Evolutionary conservation across 2,329 filamentous ascomycete species (phyloP), one percentile per base, ranked within the genome.

Genomic region (Xylaria sp.): DNA sequence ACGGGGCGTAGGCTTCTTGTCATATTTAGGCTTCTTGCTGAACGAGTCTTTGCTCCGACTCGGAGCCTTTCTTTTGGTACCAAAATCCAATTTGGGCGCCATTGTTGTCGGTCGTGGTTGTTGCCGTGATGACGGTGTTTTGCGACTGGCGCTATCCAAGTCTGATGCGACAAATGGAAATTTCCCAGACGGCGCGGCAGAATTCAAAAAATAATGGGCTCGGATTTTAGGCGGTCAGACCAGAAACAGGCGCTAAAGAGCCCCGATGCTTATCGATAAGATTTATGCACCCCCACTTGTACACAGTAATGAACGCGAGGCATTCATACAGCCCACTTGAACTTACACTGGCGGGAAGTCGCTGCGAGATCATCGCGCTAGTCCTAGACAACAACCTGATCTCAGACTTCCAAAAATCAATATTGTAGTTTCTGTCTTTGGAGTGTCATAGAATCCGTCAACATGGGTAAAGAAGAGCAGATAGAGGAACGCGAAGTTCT

Each of bases 401-500:
- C 30, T 23, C 19, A n/a, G 5, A 47, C 3, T 39, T 13, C 49
- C 48, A 10, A 48, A 2, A 4, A 3, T 53, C 23, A n/a, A n/a
- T 30, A 30, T 30, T 30, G 23, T 30, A 30, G 1, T 30, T 30
- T 30, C 5, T 5, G 23, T 30, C 23, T 30, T 30, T 30, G 9
- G n/a, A 16, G n/a, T 8, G 16, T 35, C 18, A 55, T 35, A 16
- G 5, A 50, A 13, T 34, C 52, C 2, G 34, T 18, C 66, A 78
- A 63, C 6, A 87, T 88, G 85, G 85, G 85, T 54, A 82, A 78
- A 73, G 93, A 97, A 80, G 94, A 99, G 62, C 94, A 99, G 75
- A 78, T 87, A 66, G 94, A 99, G 78, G 94, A 99, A 82, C 88
- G 92, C 63, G 94, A 99, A 76, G 93, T 99, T 69, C 91, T 99